Conservation (phyloP, 129 eudicot genomes). For the Artemisia annua region DNA sequence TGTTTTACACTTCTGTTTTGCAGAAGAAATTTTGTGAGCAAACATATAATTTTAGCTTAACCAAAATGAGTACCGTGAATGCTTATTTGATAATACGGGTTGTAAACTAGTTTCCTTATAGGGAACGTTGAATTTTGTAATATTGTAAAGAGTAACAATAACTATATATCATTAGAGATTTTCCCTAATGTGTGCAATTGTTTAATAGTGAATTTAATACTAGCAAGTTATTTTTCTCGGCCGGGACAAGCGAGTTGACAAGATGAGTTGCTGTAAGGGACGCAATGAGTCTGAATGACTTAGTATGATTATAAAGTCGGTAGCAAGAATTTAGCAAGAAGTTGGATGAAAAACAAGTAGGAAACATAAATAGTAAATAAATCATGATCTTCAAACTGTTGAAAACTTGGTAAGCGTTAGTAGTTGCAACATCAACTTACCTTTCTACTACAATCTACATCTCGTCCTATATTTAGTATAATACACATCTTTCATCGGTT, state of each 20-base stretch:
- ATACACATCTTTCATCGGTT: neutral
- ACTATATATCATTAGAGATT: too few species aligned
- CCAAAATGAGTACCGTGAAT: too few species aligned
- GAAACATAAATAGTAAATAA: neutral
- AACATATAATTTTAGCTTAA: too few species aligned
- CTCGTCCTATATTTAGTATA: neutral
- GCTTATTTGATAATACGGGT: too few species aligned
- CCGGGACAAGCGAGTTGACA: too few species aligned
- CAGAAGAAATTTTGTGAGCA: too few species aligned
- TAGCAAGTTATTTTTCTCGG: neutral
- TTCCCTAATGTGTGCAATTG: neutral
- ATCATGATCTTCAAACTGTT: slow-evolving; percentile 17
- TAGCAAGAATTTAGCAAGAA: slow-evolving; percentile 13
- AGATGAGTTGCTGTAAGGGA: neutral
- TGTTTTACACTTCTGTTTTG: too few species aligned
- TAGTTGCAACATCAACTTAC: slow-evolving; percentile 9
- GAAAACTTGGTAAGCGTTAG: slow-evolving; percentile 14
- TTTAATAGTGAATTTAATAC: neutral
- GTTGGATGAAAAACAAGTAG: slow-evolving; percentile 13
- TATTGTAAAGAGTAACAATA: too few species aligned
- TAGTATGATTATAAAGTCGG: neutral
- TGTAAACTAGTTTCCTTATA: too few species aligned
- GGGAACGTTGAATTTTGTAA: too few species aligned
- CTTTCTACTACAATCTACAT: neutral
- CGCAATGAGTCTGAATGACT: neutral